phyloP scores from a whole-genome alignment of 2,329 filamentous ascomycete species.

The Fusarium luffae region DNA sequence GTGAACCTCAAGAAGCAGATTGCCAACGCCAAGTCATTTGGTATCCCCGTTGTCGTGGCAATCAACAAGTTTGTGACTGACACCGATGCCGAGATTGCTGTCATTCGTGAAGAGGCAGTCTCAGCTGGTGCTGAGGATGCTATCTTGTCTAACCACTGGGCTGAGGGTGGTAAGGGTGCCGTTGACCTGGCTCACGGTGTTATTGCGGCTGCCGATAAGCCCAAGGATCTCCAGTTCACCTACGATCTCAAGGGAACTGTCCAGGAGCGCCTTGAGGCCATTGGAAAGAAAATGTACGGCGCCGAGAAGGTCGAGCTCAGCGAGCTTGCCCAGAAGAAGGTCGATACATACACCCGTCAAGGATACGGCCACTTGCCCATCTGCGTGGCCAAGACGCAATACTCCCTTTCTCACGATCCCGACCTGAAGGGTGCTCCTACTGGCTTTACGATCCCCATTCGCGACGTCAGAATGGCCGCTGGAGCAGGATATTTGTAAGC shows the following conservation, averaged over 20 bases:
- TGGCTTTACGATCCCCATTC: slow-evolving; percentile 93
- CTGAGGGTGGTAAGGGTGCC: slow-evolving; percentile 90
- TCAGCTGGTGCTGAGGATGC: slow-evolving; percentile 94
- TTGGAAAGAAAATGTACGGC: slow-evolving; percentile 94
- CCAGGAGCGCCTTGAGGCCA: slow-evolving; percentile 89
- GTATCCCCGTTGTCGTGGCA: slow-evolving; percentile 92
- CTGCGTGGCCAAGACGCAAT: slow-evolving; percentile 98
- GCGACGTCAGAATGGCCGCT: slow-evolving; percentile 92
- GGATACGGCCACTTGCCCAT: slow-evolving; percentile 94
- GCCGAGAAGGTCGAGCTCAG: slow-evolving; percentile 91
- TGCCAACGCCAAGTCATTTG: slow-evolving; percentile 86
- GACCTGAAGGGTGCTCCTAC: slow-evolving; percentile 93
- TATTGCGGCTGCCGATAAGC: slow-evolving; percentile 82
- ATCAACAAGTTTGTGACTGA: slow-evolving; percentile 98
- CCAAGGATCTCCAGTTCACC: slow-evolving; percentile 87
- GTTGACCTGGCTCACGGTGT: slow-evolving; percentile 89
- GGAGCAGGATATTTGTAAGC: slow-evolving; percentile 90
- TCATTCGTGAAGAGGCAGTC: slow-evolving; percentile 90
- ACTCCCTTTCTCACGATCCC: slow-evolving; percentile 93
- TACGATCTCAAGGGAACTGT: slow-evolving; percentile 84
- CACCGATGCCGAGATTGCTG: slow-evolving; percentile 88
- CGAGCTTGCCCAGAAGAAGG: slow-evolving; percentile 93
- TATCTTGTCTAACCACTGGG: slow-evolving; percentile 95
- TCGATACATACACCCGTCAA: slow-evolving; percentile 92
- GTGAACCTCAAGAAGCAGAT: slow-evolving; percentile 97